Percentiles rank a stretch among this genome's conserved stretches.
These are phyloP conservation scores for Colletotrichum salicis DNA, from an alignment of 2,329 filamentous ascomycete species.

Conservation along the genomic window DNA sequence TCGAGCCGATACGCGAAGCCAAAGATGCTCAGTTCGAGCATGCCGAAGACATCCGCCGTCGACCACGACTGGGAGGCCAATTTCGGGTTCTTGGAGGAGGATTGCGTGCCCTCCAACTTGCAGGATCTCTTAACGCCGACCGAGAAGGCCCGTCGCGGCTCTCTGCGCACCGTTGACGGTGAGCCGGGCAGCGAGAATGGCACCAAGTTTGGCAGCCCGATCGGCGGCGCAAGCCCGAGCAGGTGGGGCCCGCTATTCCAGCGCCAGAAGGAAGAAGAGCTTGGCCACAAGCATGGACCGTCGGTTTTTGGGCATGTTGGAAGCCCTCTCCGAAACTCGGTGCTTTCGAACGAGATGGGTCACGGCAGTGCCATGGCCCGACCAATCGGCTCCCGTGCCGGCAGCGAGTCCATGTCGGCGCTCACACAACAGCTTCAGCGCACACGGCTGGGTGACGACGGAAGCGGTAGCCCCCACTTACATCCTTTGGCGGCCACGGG, in stretches of 20 bases:
- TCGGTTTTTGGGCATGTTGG: conserved; percentile 75
- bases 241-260: conserved; percentile 71
- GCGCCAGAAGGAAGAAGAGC: conserved; percentile 68
- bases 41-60: conserved; percentile 72
- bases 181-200: conserved; percentile 58
- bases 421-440: conserved; percentile 72
- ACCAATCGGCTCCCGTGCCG: conserved; percentile 54
- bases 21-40: conserved; percentile 74
- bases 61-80: conserved; percentile 73
- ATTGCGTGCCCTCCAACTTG: conserved; percentile 81
- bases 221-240: conserved; percentile 66
- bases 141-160: conserved; percentile 73
- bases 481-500: conserved; percentile 59
- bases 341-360: conserved; percentile 65
- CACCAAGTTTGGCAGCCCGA: conserved; percentile 71
- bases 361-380: conserved; percentile 49
- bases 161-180: conserved; percentile 65
- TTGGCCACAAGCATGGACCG: conserved; percentile 48
- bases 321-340: conserved; percentile 72
- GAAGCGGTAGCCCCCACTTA: conserved; percentile 59
- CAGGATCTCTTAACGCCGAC: conserved; percentile 74
- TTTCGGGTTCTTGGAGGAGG: conserved; percentile 85
- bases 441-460: conserved; percentile 63
- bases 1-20: conserved; percentile 75
- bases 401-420: conserved; percentile 65